phyloP scores from a whole-genome alignment of 75 land plant genomes.

The Picea glauca region DNA sequence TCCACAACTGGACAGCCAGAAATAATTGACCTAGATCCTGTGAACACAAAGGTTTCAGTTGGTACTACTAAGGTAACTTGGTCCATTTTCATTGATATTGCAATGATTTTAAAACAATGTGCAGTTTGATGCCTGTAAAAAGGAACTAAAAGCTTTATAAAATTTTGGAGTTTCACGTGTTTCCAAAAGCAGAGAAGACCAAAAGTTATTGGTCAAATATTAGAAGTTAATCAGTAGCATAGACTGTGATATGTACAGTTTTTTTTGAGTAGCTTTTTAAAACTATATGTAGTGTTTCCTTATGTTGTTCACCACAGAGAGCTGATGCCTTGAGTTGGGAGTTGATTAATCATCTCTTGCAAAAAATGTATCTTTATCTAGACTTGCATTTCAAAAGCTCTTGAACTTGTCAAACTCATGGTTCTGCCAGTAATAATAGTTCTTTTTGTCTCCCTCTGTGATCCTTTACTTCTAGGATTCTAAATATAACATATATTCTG shows the following conservation, averaged over 20 bases:
- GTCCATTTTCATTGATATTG: background rate
- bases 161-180: background rate
- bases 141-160: background rate
- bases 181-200: background rate
- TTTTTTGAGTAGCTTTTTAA: background rate
- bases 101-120: background rate
- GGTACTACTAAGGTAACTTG: slow-evolving; percentile 29
- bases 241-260: background rate
- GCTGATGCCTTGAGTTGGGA: background rate
- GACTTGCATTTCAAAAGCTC: background rate
- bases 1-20: slow-evolving; percentile 17
- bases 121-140: background rate
- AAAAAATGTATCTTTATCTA: background rate
- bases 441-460: too few relatives aligned
- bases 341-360: background rate
- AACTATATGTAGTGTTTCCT: background rate
- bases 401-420: too few relatives aligned
- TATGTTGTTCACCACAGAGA: background rate
- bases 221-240: background rate
- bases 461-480: background rate
- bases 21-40: slow-evolving; percentile 36
- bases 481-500: background rate
- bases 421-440: too few relatives aligned
- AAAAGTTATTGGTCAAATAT: background rate
- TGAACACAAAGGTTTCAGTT: slow-evolving; percentile 28